phyloP scores from a whole-genome alignment of 2,329 filamentous ascomycete species.

The Fusarium goolgardi region DNA sequence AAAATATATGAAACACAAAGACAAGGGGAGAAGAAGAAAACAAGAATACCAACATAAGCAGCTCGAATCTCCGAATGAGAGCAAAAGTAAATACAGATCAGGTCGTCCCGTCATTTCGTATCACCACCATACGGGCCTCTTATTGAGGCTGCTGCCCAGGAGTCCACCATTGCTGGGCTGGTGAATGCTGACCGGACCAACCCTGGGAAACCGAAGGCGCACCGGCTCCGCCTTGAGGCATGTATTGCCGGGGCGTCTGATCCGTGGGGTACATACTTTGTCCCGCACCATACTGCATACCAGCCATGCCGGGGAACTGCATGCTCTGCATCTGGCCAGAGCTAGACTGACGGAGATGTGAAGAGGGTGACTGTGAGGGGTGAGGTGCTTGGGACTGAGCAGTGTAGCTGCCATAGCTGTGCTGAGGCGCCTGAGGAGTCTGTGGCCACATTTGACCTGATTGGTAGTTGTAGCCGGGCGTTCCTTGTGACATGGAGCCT shows the following conservation, averaged over 20 bases:
- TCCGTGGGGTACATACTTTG: constrained; percentile 71
- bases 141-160: constrained; percentile 61
- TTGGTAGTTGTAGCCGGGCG: constrained; percentile 72
- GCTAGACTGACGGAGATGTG: constrained; percentile 69
- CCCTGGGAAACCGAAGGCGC: constrained; percentile 63
- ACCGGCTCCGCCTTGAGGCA: constrained; percentile 70
- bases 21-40: constrained; percentile 18
- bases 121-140: constrained; percentile 11
- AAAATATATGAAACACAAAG: constrained; percentile 29
- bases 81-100: constrained; percentile 24
- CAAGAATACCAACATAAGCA: constrained; percentile 24
- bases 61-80: constrained; percentile 26
- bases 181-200: constrained; percentile 71
- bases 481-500: constrained; percentile 62
- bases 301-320: constrained; percentile 72
- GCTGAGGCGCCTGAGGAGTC: constrained; percentile 70
- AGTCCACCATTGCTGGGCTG: constrained; percentile 68
- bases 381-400: constrained; percentile 64
- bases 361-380: constrained; percentile 66
- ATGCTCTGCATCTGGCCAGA: constrained; percentile 68
- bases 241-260: constrained; percentile 73
- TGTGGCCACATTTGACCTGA: constrained; percentile 75
- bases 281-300: constrained; percentile 66
- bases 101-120: constrained; percentile 43
- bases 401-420: constrained; percentile 64